phyloP scores from a whole-genome alignment of 768 basidiomycete species.

The Termitomyces sp. region DNA sequence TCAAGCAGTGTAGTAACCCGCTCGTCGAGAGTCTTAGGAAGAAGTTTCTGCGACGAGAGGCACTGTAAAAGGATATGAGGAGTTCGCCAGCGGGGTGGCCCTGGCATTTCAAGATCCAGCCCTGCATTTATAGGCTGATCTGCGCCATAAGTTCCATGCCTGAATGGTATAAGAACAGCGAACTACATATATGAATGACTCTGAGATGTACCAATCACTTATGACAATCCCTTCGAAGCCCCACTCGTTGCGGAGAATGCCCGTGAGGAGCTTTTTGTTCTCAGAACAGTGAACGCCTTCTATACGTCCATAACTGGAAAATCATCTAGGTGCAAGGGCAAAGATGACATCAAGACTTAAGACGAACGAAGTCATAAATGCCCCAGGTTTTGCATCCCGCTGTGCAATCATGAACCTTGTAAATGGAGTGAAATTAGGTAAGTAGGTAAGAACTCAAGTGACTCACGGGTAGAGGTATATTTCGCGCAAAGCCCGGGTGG shows the following conservation, averaged over 20 bases:
- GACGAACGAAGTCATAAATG: constrained; percentile 61
- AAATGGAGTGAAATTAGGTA: not conserved
- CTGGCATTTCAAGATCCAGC: constrained; percentile 77
- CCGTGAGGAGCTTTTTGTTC: constrained; percentile 51
- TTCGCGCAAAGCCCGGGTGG: constrained; percentile 62
- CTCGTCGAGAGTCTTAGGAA: constrained; percentile 39
- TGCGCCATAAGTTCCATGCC: constrained; percentile 72
- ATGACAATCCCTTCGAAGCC: constrained; percentile 64
- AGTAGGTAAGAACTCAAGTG: not conserved
- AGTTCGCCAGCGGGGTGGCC: constrained; percentile 65
- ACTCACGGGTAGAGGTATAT: constrained; percentile 67
- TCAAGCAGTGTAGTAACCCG: constrained; percentile 44
- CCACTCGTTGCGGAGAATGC: constrained; percentile 73
- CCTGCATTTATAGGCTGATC: constrained; percentile 67
- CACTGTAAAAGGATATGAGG: constrained; percentile 30
- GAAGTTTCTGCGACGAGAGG: constrained; percentile 42
- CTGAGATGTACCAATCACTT: constrained; percentile 63
- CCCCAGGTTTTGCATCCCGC: constrained; percentile 53
- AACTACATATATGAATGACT: not conserved
- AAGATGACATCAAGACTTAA: not conserved
- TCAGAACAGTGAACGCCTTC: constrained; percentile 71
- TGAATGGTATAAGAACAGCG: constrained; percentile 16
- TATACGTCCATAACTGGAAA: constrained; percentile 61
- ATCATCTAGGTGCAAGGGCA: not conserved
- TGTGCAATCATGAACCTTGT: constrained; percentile 65